Evolutionary conservation across 306 rosid genomes (phyloP).

Genomic region (Cicer arietinum): DNA sequence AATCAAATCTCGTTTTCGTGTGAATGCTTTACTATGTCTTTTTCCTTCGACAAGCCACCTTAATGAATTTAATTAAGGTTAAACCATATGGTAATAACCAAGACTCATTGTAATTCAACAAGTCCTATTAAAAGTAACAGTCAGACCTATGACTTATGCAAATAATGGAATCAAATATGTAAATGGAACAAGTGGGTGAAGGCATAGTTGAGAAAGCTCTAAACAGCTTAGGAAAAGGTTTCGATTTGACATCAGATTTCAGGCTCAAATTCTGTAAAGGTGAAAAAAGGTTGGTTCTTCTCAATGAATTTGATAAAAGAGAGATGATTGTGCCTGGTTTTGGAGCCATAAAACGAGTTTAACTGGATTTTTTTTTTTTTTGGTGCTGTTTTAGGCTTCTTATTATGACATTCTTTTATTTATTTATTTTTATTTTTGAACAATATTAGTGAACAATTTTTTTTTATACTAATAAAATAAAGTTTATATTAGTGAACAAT

Average conservation of each 20-base stretch:
- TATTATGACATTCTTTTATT: no score
- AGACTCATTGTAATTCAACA: background rate
- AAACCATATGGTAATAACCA: background rate
- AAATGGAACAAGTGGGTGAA: slow-evolving; percentile 38
- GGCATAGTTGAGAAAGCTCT: slow-evolving; percentile 59
- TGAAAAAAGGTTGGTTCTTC: slow-evolving; percentile 54
- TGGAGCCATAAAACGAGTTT: slow-evolving; percentile 25
- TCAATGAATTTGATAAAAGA: slow-evolving; percentile 53
- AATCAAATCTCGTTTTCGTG: no score
- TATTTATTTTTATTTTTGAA: no score
- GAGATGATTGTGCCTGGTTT: slow-evolving; percentile 67
- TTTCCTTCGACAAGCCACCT: background rate
- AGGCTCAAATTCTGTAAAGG: slow-evolving; percentile 83
- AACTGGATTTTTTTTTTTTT: no score
- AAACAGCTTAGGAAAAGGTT: slow-evolving; percentile 80
- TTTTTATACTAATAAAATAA: no score
- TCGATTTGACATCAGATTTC: slow-evolving; percentile 88
- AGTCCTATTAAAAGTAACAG: background rate
- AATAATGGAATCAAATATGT: slow-evolving; percentile 2
- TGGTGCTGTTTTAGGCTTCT: no score
- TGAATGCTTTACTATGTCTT: no score
- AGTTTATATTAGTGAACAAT: no score
- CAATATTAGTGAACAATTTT: no score
- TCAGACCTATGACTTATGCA: slow-evolving; percentile 13
- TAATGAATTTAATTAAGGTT: background rate